Evolutionary conservation across 345 rosid genomes (phyloP).

Genomic region (Murraya paniculata): DNA sequence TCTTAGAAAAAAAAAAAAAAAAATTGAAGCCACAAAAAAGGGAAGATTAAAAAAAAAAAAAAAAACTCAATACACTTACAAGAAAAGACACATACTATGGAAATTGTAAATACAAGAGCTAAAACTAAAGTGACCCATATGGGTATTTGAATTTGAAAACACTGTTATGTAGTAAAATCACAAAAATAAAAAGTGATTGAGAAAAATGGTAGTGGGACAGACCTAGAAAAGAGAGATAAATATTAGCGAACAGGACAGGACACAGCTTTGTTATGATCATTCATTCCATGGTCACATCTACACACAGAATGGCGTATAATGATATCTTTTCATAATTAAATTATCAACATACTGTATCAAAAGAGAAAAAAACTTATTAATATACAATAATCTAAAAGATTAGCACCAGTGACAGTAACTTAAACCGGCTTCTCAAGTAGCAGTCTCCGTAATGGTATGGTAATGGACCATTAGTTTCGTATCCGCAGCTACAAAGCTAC

Average conservation of each 20-base stretch:
- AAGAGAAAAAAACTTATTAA: too few relatives aligned
- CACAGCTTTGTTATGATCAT: conserved; percentile 17
- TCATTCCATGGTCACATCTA: conserved; percentile 17
- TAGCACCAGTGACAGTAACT: conserved; percentile 1
- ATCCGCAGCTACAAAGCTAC: too few relatives aligned
- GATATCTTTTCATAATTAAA: not conserved
- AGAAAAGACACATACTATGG: not conserved
- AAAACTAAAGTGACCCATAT: conserved; percentile 11
- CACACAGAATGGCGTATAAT: not conserved
- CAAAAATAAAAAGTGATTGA: not conserved
- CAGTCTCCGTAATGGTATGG: not conserved
- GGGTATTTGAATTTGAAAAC: not conserved
- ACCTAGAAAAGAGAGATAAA: conserved; percentile 24
- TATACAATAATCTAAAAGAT: not conserved
- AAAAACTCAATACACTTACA: not conserved
- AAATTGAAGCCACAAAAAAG: not conserved
- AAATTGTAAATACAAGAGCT: not conserved
- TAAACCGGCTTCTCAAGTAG: not conserved
- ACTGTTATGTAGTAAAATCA: not conserved
- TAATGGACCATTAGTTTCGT: not conserved
- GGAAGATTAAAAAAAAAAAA: not conserved
- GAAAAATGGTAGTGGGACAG: not conserved
- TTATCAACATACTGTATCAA: not conserved
- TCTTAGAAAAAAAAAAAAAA: not conserved
- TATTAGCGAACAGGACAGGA: conserved; percentile 12